These are phyloP conservation scores for Xanthoconium separans DNA, from an alignment of 1,284 basidiomycete species.

Conservation along the genomic window DNA sequence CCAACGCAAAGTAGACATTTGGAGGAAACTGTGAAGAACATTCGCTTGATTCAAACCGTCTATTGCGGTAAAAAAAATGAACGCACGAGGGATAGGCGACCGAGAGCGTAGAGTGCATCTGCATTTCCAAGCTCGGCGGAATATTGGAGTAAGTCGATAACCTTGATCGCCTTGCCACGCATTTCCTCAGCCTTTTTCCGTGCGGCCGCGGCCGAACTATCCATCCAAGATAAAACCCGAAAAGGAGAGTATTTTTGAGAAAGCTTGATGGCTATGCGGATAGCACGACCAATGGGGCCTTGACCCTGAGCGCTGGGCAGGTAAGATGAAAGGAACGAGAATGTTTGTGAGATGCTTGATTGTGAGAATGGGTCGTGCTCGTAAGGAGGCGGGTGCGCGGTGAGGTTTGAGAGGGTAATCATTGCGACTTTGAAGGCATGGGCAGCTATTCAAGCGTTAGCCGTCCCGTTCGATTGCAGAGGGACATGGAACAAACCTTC, in stretches of 20 bases:
- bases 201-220: constrained; percentile 42
- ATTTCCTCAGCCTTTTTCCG: constrained; percentile 62
- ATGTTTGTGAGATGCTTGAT: constrained; percentile 37
- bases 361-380: constrained; percentile 49
- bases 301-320: constrained; percentile 68
- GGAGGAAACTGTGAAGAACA: constrained; percentile 61
- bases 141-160: constrained; percentile 73
- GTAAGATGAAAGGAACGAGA: constrained; percentile 59
- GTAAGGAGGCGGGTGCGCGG: constrained; percentile 53
- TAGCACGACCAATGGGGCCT: constrained; percentile 63
- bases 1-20: constrained; percentile 56
- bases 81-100: constrained; percentile 58
- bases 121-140: constrained; percentile 76
- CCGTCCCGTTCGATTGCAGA: not conserved
- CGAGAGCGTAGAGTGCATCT: constrained; percentile 75
- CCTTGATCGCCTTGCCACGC: constrained; percentile 67
- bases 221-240: constrained; percentile 42
- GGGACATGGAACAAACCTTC: constrained; percentile 42
- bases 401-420: constrained; percentile 59
- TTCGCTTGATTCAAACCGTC: not conserved
- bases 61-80: not conserved
- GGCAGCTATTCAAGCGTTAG: constrained; percentile 44
- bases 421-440: constrained; percentile 73
- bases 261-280: constrained; percentile 64
- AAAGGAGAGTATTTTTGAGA: constrained; percentile 52